A percentile compares a stretch with the other conserved stretches of the same genome.
These are phyloP conservation scores for Rosa persica DNA, from an alignment of 306 rosid genomes.

Conservation along the genomic window DNA sequence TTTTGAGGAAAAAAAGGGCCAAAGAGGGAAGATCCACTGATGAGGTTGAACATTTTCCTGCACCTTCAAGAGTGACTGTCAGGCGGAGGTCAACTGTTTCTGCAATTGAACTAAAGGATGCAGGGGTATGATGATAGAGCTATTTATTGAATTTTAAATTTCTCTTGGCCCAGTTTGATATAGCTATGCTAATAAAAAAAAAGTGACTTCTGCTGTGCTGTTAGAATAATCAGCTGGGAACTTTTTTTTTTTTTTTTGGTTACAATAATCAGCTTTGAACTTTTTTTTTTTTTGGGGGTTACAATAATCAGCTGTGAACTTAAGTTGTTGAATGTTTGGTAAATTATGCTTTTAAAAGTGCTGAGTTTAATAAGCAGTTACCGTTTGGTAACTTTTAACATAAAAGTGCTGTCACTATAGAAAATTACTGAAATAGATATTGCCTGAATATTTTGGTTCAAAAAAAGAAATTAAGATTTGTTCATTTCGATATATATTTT, in stretches of 20 bases:
- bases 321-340: background rate
- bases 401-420: background rate
- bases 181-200: background rate
- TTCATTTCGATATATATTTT: background rate
- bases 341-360: background rate
- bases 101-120: slow-evolving; percentile 67
- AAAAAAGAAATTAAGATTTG: background rate
- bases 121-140: slow-evolving; percentile 55
- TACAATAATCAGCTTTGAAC: too few species aligned
- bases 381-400: background rate
- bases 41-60: slow-evolving; percentile 82
- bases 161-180: background rate
- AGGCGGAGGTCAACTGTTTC: slow-evolving; percentile 74
- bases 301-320: background rate
- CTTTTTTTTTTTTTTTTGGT: too few species aligned
- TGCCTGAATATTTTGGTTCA: background rate
- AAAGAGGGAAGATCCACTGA: slow-evolving; percentile 83
- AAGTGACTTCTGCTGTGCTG: background rate
- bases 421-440: background rate
- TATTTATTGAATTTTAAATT: slow-evolving; percentile 13
- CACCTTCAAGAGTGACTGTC: slow-evolving; percentile 77
- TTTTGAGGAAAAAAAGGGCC: slow-evolving; percentile 87
- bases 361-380: background rate
- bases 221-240: background rate
- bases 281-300: too few species aligned